These are phyloP conservation scores for Fusarium hostae DNA, from an alignment of 2,329 filamentous ascomycete genomes.

Conservation along the genomic window DNA sequence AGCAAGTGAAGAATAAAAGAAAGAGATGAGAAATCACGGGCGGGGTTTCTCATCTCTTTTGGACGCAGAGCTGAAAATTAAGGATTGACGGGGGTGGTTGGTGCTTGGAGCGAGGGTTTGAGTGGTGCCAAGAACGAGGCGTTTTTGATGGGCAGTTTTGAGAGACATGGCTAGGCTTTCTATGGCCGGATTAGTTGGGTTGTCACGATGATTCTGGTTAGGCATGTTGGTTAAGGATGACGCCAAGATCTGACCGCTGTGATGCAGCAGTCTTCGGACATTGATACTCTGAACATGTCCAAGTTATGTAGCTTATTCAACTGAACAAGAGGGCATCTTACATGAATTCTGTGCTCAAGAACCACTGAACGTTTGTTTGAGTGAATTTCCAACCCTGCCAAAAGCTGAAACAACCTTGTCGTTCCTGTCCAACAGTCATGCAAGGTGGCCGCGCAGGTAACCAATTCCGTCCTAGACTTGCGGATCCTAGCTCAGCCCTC, in stretches of 20 bases:
- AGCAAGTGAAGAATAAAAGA: not conserved
- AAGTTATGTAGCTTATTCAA: not conserved
- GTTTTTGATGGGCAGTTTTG: not conserved
- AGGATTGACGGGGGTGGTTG: not conserved
- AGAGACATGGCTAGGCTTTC: not conserved
- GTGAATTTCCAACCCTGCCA: not conserved
- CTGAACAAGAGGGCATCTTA: no score
- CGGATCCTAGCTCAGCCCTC: not conserved
- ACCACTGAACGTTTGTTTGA: not conserved
- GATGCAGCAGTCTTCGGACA: no score
- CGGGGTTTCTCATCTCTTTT: slow-evolving; percentile 14
- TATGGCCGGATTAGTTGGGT: not conserved
- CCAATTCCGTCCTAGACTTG: not conserved
- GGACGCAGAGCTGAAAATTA: slow-evolving; percentile 13
- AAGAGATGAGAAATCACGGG: not conserved
- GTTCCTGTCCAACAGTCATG: not conserved
- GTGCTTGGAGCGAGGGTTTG: not conserved
- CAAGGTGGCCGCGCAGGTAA: not conserved
- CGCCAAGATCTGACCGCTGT: not conserved
- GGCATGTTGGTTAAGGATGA: not conserved
- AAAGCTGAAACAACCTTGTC: slow-evolving; percentile 4
- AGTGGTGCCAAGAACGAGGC: slow-evolving; percentile 28
- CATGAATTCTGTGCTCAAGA: no score
- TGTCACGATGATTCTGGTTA: slow-evolving; percentile 4
- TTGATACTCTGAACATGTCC: no score